Percentiles rank a stretch among this genome's conserved stretches.
Conservation (phyloP, 805 yeast species). For the Lipomyces japonicus region DNA sequence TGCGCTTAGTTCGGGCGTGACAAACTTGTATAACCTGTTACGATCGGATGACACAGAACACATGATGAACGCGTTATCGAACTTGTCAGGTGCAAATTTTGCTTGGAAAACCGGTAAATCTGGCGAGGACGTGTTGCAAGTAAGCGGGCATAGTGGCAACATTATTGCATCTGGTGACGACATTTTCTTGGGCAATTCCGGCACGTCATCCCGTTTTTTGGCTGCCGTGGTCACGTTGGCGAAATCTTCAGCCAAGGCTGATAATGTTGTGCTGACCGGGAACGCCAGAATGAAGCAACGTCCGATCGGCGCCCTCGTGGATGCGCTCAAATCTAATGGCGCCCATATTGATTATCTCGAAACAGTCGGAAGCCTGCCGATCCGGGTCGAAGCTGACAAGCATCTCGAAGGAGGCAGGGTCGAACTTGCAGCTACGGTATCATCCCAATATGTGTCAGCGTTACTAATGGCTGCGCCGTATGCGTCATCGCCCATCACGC, state of each 20-base stretch:
- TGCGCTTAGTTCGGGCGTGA: slow-evolving; percentile 82
- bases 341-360: slow-evolving; percentile 68
- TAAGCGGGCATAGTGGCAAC: slow-evolving; percentile 77
- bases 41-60: slow-evolving; percentile 96
- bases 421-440: slow-evolving; percentile 91
- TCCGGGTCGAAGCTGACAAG: slow-evolving; percentile 62
- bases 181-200: slow-evolving; percentile 92
- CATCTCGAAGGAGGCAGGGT: slow-evolving; percentile 86
- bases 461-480: slow-evolving; percentile 97
- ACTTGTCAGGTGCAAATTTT: slow-evolving; percentile 76
- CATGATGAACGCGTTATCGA: slow-evolving; percentile 82
- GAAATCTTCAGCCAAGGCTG: slow-evolving; percentile 43
- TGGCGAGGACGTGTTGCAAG: slow-evolving; percentile 82
- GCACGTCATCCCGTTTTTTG: slow-evolving; percentile 93
- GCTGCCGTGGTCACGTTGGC: slow-evolving; percentile 82
- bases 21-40: slow-evolving; percentile 75
- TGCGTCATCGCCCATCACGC: slow-evolving; percentile 81
- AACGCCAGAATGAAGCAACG: slow-evolving; percentile 96
- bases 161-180: slow-evolving; percentile 60
- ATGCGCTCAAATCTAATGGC: slow-evolving; percentile 81
- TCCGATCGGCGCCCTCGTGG: slow-evolving; percentile 94
- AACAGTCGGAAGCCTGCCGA: slow-evolving; percentile 77
- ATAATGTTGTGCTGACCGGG: slow-evolving; percentile 72
- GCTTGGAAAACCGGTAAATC: slow-evolving; percentile 64
- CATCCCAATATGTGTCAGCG: slow-evolving; percentile 96